These are phyloP conservation scores for Tricholoma saponaceum DNA, from an alignment of 768 basidiomycete genomes.

Conservation along the genomic window DNA sequence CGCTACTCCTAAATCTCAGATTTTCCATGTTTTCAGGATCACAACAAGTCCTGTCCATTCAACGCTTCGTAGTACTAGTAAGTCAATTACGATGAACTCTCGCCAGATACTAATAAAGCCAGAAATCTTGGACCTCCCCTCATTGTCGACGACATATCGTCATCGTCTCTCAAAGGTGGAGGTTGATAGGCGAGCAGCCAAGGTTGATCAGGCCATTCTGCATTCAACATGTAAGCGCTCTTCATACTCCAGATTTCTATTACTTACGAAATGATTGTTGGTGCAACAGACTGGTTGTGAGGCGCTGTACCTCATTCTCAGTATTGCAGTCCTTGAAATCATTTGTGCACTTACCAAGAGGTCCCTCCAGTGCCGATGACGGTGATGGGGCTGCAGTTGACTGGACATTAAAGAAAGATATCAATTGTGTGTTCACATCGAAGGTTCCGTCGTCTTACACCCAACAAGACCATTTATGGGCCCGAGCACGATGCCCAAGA, in stretches of 20 bases:
- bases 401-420: background rate
- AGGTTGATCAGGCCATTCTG: constrained; percentile 6
- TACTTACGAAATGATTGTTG: constrained; percentile 14
- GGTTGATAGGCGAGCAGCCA: constrained; percentile 7
- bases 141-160: background rate
- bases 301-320: background rate
- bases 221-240: background rate
- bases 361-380: constrained; percentile 10
- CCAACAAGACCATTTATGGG: constrained; percentile 9
- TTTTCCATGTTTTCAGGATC: too few relatives aligned
- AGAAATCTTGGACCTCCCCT: too few relatives aligned
- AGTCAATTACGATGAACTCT: too few relatives aligned
- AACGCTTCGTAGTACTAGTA: too few relatives aligned
- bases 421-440: background rate
- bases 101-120: too few relatives aligned
- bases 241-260: background rate
- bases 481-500: constrained; percentile 4
- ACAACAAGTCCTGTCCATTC: too few relatives aligned
- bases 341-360: constrained; percentile 6
- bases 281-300: constrained; percentile 17
- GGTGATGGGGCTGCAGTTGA: constrained; percentile 7
- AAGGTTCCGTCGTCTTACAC: constrained; percentile 2
- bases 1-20: too few relatives aligned
- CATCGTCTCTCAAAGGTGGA: background rate
- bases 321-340: background rate